Conservation (phyloP, 495 filamentous ascomycete genomes). For the Daldinia caldariorum region DNA sequence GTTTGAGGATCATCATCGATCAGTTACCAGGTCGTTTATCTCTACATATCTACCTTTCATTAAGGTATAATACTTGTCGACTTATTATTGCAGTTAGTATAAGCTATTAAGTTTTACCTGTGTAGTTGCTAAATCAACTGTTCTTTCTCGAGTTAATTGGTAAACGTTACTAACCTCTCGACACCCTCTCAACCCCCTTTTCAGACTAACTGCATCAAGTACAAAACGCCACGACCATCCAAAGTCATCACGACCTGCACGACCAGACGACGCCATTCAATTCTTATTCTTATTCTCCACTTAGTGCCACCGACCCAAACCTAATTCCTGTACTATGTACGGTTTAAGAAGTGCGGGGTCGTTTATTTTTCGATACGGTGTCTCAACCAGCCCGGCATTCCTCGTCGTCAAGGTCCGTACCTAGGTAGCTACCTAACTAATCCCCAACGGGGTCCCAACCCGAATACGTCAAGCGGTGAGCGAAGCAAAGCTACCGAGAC, state of each 20-base stretch:
- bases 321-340: constrained; percentile 11
- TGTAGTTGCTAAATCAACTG: no score
- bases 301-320: background rate
- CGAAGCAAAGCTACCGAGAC: background rate
- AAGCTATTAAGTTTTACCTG: no score
- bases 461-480: background rate
- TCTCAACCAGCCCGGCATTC: constrained; percentile 5
- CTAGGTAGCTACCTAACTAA: no score
- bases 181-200: constrained; percentile 11
- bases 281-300: background rate
- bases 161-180: no score
- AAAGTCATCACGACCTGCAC: background rate
- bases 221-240: constrained; percentile 2
- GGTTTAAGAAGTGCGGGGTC: constrained; percentile 17
- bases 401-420: constrained; percentile 17
- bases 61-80: no score
- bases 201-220: background rate
- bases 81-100: no score
- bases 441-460: background rate
- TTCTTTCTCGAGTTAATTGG: no score
- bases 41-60: no score
- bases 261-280: constrained; percentile 7
- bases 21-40: constrained; percentile 1
- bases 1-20: constrained; percentile 8
- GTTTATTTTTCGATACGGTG: constrained; percentile 8